Percentiles rank a stretch among this genome's conserved stretches.
These are phyloP conservation scores for Cercophora sp. DNA, from an alignment of 495 filamentous ascomycete genomes.

Conservation along the genomic window DNA sequence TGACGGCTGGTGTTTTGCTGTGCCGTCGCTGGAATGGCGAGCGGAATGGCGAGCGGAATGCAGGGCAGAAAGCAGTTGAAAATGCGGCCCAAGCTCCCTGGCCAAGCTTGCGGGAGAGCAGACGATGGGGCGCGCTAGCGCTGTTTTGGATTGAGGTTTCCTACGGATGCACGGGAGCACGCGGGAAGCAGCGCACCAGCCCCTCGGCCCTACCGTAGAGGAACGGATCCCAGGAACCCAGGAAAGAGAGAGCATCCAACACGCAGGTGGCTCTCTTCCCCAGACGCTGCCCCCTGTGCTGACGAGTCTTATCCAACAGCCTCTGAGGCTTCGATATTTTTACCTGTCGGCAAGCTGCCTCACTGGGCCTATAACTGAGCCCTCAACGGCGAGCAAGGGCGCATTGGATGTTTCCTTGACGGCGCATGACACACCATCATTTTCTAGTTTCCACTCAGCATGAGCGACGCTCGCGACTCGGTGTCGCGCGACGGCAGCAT, in stretches of 20 bases:
- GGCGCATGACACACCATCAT: too few relatives aligned
- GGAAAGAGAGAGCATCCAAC: neutral
- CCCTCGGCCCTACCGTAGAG: slow-evolving; percentile 6
- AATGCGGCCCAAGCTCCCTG: neutral
- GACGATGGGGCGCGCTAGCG: neutral
- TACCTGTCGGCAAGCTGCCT: too few relatives aligned
- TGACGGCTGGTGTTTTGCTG: too few relatives aligned
- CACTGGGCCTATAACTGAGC: too few relatives aligned
- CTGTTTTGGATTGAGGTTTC: neutral
- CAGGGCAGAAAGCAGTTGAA: neutral
- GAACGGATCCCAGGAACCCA: too few relatives aligned
- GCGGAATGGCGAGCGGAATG: neutral
- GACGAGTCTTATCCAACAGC: neutral
- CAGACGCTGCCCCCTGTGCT: neutral
- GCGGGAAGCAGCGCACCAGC: slow-evolving; percentile 8
- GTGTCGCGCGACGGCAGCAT: slow-evolving; percentile 5
- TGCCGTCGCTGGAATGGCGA: neutral
- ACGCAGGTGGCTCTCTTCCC: neutral
- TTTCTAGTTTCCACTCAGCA: neutral
- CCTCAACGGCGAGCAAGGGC: too few relatives aligned
- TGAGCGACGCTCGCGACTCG: neutral
- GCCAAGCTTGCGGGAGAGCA: neutral
- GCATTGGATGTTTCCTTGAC: too few relatives aligned
- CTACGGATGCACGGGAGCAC: too few relatives aligned
- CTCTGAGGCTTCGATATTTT: slow-evolving; percentile 6